Conservation (phyloP, 345 rosid species). For the Melaleuca quinquenervia region DNA sequence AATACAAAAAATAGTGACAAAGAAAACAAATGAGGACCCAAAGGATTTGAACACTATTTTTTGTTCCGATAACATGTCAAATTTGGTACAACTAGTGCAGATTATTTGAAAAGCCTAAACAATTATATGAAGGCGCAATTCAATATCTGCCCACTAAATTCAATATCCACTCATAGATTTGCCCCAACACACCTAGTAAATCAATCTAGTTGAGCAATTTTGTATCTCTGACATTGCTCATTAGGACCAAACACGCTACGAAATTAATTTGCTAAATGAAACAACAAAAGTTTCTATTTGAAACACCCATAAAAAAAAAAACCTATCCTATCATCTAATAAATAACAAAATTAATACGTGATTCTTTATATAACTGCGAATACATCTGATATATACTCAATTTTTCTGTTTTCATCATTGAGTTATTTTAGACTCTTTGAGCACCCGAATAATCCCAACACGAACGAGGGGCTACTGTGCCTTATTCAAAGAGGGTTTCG, state of each 20-base stretch:
- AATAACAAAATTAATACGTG: background rate
- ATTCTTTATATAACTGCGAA: background rate
- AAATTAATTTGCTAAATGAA: background rate
- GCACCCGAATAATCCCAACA: background rate
- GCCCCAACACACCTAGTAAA: background rate
- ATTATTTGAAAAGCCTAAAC: no score
- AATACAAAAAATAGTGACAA: no score
- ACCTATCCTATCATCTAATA: background rate
- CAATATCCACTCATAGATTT: background rate
- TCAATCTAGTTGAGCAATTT: background rate
- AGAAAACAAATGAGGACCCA: no score
- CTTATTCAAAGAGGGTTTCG: background rate
- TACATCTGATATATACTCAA: background rate
- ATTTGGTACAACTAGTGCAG: no score
- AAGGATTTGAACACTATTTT: no score
- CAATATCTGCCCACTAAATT: background rate
- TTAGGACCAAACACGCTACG: background rate
- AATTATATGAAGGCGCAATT: no score
- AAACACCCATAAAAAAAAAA: background rate
- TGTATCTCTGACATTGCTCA: background rate
- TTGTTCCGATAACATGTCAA: no score
- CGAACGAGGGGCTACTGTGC: background rate
- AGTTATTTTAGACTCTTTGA: background rate
- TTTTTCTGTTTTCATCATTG: background rate
- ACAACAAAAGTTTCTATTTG: background rate